A percentile compares a stretch with the other conserved stretches of the same genome.
Conservation (phyloP, 805 yeast species). For the Ogataea populi-albae region DNA sequence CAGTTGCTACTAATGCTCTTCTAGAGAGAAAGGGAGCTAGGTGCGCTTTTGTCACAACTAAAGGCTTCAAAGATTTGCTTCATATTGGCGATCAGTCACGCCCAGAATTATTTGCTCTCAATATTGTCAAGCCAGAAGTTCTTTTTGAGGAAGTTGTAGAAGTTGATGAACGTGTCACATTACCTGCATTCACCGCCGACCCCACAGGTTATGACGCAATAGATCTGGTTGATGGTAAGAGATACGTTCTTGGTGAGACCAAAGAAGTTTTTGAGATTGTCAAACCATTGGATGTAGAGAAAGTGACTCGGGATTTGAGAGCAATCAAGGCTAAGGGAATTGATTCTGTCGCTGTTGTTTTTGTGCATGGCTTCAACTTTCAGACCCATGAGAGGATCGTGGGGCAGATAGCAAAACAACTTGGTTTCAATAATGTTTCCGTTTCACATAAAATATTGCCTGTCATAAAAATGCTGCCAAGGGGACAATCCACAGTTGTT, state of each 20-base stretch:
- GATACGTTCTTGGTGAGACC: slow-evolving; percentile 36
- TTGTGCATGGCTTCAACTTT: slow-evolving; percentile 36
- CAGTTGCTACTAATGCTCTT: slow-evolving; percentile 27
- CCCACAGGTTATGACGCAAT: slow-evolving; percentile 14
- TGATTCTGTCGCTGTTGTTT: slow-evolving; percentile 35
- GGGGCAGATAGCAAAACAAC: slow-evolving; percentile 32
- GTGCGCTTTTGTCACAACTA: slow-evolving; percentile 27
- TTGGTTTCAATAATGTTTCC: slow-evolving; percentile 49
- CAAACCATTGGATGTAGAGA: slow-evolving; percentile 32
- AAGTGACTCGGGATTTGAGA: slow-evolving; percentile 20
- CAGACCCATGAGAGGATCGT: slow-evolving; percentile 37
- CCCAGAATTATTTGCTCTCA: slow-evolving; percentile 23
- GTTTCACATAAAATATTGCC: slow-evolving; percentile 37
- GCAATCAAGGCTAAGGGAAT: slow-evolving; percentile 26
- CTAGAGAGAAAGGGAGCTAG: slow-evolving; percentile 22
- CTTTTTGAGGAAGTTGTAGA: slow-evolving; percentile 20
- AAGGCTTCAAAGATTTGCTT: slow-evolving; percentile 32
- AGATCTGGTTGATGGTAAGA: slow-evolving; percentile 24
- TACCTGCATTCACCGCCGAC: slow-evolving; percentile 25
- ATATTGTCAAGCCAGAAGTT: slow-evolving; percentile 21
- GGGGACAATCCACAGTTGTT: slow-evolving; percentile 41
- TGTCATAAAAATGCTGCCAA: slow-evolving; percentile 37
- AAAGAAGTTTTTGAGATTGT: slow-evolving; percentile 38
- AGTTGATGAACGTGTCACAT: slow-evolving; percentile 23
- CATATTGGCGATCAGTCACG: slow-evolving; percentile 34